Evolutionary conservation across 352 stramenopile genomes (phyloP), one percentile per base, ranked within the genome.

Genomic region (Phytophthora constricta): DNA sequence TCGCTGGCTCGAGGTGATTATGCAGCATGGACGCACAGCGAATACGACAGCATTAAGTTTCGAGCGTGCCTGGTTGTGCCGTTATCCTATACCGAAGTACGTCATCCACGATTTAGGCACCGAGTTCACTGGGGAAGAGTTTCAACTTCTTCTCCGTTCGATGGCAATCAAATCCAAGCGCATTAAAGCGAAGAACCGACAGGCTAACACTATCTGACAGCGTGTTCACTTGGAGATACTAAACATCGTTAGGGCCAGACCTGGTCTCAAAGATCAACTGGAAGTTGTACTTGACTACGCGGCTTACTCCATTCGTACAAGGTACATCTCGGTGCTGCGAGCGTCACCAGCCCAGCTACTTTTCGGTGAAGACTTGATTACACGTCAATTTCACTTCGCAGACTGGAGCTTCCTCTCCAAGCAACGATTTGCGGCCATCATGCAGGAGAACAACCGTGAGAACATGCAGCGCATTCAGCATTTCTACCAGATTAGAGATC

Each of bases 331-430:
- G 1, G 47, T 72, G 13, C 34, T 71, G 0, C 31, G 42, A 14
- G 56, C 63, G 7, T 66, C 63, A 11, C 41, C 56, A 3, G 50
- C 16, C 1, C 57, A 72, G 11, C 17, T 67, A 7, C 10, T 59
- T 0, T 72, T 67, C n/a, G 51, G 45, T 0, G 28, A 72, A 33
- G 50, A 67, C 8, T 49, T 67, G 43, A 62, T 72, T 3, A 37
- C 42, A 1, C 31, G 64, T 3, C 13, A 67, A 5, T 13, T 67
- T 3, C 45, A 50, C 13, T 48, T 57, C 4, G 51, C 64, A 0
- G 62, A 67, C 27, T 60, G 64, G 47, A 67, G 14, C 33, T 67
- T 54, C 19, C 9, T 68, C 11, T 59, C 57, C 2, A 63, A 68
- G 26, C 25, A 57, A 5, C 11, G 51, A 4, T 67, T 67, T 25